Conservation (phyloP, 306 rosid genomes). For the Castanea sativa region DNA sequence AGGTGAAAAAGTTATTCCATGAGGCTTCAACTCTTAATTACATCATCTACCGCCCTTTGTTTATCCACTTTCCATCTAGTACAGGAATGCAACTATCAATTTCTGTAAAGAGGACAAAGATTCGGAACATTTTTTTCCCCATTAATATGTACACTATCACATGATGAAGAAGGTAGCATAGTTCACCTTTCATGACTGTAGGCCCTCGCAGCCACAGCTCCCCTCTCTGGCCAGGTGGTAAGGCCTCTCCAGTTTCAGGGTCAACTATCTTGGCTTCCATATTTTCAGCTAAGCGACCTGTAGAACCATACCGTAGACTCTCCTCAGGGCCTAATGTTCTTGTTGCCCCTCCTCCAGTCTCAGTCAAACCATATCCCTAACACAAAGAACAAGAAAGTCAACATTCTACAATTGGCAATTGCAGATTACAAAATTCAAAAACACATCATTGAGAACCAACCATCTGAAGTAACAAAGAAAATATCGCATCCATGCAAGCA, state of each 20-base stretch:
- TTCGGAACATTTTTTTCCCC: too few species aligned
- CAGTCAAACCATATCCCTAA: conserved; percentile 94
- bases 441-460: too few species aligned
- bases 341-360: conserved; percentile 57
- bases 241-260: conserved; percentile 56
- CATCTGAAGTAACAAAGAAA: too few species aligned
- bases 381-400: not conserved
- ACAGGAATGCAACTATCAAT: too few species aligned
- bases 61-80: too few species aligned
- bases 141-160: not conserved
- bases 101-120: too few species aligned
- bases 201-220: conserved; percentile 94
- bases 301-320: conserved; percentile 52
- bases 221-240: conserved; percentile 67
- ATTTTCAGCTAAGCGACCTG: conserved; percentile 65
- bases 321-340: conserved; percentile 61
- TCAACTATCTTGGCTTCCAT: conserved; percentile 90
- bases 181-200: conserved; percentile 65
- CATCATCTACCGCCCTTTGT: too few species aligned
- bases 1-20: too few species aligned
- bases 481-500: too few species aligned
- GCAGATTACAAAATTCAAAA: too few species aligned
- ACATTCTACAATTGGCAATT: too few species aligned
- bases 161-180: not conserved
- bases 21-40: too few species aligned